Percentiles rank a stretch among this genome's conserved stretches.
These are phyloP conservation scores for Dianthus caryophyllus DNA, from an alignment of 148 eudicot species.

Conservation along the genomic window DNA sequence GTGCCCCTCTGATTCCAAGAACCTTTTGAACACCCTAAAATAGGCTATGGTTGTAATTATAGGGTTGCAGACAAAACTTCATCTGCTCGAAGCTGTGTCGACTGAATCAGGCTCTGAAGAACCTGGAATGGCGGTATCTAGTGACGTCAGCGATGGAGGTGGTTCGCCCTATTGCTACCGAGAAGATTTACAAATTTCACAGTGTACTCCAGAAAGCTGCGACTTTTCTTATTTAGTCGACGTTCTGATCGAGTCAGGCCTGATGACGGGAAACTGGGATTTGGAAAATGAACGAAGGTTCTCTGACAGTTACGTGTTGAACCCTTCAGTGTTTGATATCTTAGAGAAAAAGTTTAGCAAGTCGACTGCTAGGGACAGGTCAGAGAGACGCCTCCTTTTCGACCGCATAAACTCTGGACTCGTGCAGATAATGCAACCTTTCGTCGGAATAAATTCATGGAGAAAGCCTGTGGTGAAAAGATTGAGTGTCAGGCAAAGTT, in stretches of 20 bases:
- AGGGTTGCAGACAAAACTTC: slow-evolving; percentile 47
- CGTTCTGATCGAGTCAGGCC: slow-evolving; percentile 53
- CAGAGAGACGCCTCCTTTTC: slow-evolving; percentile 74
- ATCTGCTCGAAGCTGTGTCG: slow-evolving; percentile 32
- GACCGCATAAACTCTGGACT: slow-evolving; percentile 60
- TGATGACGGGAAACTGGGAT: slow-evolving; percentile 28
- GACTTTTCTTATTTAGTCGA: slow-evolving; percentile 70
- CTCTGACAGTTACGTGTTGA: slow-evolving; percentile 36
- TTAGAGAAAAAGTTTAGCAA: slow-evolving; percentile 69
- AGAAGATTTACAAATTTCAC: slow-evolving; percentile 26
- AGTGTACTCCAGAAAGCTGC: slow-evolving; percentile 39
- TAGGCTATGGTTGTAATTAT: slow-evolving; percentile 5
- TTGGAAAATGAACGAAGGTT: slow-evolving; percentile 30
- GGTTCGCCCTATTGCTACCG: slow-evolving; percentile 28
- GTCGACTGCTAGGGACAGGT: slow-evolving; percentile 47
- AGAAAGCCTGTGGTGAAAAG: slow-evolving; percentile 35
- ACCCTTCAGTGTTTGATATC: slow-evolving; percentile 47
- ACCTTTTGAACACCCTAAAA: no score
- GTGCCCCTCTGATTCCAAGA: no score
- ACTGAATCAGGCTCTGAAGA: slow-evolving; percentile 55
- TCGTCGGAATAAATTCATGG: slow-evolving; percentile 23
- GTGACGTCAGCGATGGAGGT: slow-evolving; percentile 45
- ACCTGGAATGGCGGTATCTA: slow-evolving; percentile 45
- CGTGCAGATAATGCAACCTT: slow-evolving; percentile 40
- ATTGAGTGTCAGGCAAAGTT: slow-evolving; percentile 20